Evolutionary conservation across 352 stramenopile genomes (phyloP), one percentile per base, ranked within the genome.

Genomic region (Phytophthora syringae): DNA sequence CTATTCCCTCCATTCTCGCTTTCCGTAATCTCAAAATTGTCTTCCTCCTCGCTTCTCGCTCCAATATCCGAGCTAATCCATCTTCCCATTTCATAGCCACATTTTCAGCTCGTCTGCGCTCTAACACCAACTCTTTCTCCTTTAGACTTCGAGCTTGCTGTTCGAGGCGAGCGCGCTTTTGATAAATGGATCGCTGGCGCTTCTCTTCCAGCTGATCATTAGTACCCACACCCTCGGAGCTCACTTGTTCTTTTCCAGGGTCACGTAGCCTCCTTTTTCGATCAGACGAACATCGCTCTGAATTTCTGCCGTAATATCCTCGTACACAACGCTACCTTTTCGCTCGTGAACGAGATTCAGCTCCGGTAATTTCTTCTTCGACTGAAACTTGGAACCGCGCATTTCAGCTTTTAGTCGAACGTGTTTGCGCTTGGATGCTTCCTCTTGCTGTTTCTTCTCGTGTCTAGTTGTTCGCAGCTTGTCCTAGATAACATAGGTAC

Each of bases 51-150:
- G 36, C 13, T 27, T 67, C 66, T 2, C 12, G 47, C 52, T 89
- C 79, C 1, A 75, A 15, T 9, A 55, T 21, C 20, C 40, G 61
- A 12, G 77, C 61, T 5, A 67, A 59, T 5, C 34, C 39, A 37
- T 88, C 82, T 67, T 88, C 82, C 18, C 53, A 43, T 45, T 78
- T 86, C 82, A 90, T 89, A 1, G 58, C 50, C 9, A 74, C 66
- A 49, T 67, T 80, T 66, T 88, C 82, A n/a, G 60, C 54, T 20
- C 79, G 72, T 15, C 72, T 63, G 5, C 48, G 62, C 24, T 89
- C 65, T 20, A 85, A 47, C 13, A 67, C 47, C 25, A 27, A 22
- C 2, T 71, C 47, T 21, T 64, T 63, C 21, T 76, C 53, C 22
- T 59, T 21, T 34, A 32, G 2, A 25, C 36, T 7, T 15, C 40